These are phyloP conservation scores for Thalassiosira hispida DNA, from an alignment of 352 stramenopile genomes.

Conservation along the genomic window DNA sequence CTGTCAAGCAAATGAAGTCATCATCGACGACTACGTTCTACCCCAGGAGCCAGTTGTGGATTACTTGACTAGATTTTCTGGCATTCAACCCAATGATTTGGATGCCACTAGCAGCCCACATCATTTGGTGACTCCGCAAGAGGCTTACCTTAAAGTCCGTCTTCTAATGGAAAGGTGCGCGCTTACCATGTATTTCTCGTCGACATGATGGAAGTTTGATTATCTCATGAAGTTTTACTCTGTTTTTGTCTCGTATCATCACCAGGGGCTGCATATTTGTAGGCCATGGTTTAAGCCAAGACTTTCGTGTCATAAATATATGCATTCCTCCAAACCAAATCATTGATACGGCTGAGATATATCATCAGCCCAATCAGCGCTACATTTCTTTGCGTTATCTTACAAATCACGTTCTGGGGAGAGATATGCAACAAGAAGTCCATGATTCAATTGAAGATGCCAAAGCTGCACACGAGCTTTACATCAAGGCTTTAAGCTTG, in stretches of 20 bases:
- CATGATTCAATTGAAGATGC: slow-evolving; percentile 93
- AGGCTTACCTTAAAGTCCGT: slow-evolving; percentile 90
- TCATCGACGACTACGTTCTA: slow-evolving; percentile 91
- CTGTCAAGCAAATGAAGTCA: slow-evolving; percentile 73
- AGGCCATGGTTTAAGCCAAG: slow-evolving; percentile 87
- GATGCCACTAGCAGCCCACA: slow-evolving; percentile 84
- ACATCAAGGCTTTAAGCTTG: slow-evolving; percentile 85
- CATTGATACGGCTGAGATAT: slow-evolving; percentile 91
- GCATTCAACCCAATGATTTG: slow-evolving; percentile 87
- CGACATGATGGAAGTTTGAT: not conserved
- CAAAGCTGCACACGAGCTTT: slow-evolving; percentile 86
- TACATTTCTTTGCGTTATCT: slow-evolving; percentile 90
- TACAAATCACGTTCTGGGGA: slow-evolving; percentile 87
- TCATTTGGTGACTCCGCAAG: slow-evolving; percentile 87
- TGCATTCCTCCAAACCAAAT: slow-evolving; percentile 88
- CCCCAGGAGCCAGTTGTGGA: slow-evolving; percentile 89
- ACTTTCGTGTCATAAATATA: slow-evolving; percentile 91
- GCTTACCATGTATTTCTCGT: not conserved
- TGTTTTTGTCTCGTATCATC: slow-evolving; percentile 14
- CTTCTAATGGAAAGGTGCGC: slow-evolving; percentile 85
- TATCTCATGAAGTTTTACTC: not conserved
- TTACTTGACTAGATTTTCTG: slow-evolving; percentile 91
- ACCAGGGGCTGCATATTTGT: slow-evolving; percentile 84
- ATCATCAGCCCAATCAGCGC: slow-evolving; percentile 85
- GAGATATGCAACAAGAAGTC: slow-evolving; percentile 90